Conservation (phyloP, 169 alveolate species). For the Babesia ovata region DNA sequence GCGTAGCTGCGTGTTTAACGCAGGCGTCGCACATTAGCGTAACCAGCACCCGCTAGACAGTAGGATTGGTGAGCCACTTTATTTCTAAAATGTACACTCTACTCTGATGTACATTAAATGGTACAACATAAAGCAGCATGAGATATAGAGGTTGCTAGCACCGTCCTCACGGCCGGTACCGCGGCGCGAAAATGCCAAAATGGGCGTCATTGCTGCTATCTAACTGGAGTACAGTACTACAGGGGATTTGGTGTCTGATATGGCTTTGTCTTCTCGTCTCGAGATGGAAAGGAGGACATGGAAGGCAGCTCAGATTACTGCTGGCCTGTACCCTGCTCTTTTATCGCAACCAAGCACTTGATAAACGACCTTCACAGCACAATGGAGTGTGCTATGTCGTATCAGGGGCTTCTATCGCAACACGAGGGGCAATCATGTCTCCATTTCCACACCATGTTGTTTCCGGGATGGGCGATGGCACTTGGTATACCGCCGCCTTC, state of each 20-base stretch:
- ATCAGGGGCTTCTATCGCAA: background rate
- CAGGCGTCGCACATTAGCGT: no score
- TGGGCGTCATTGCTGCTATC: background rate
- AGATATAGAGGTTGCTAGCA: background rate
- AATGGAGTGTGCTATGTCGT: background rate
- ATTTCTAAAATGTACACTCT: no score
- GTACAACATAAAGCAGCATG: background rate
- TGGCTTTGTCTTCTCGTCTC: background rate
- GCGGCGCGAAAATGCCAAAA: constrained; percentile 32
- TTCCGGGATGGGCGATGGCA: background rate
- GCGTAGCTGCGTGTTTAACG: no score
- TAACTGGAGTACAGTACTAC: background rate
- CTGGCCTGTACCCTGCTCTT: background rate
- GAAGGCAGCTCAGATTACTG: background rate
- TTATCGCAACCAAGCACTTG: background rate
- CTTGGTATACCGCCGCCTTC: background rate
- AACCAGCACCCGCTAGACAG: no score
- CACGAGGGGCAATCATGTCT: background rate
- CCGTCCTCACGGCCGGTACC: background rate
- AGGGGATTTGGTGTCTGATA: background rate
- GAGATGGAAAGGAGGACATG: background rate
- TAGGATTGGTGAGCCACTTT: no score
- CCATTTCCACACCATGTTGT: background rate
- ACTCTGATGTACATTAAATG: no score
- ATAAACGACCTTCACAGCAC: background rate